Conservation (phyloP, 176 grass and related monocot species). For the Bothriochloa decipiens region DNA sequence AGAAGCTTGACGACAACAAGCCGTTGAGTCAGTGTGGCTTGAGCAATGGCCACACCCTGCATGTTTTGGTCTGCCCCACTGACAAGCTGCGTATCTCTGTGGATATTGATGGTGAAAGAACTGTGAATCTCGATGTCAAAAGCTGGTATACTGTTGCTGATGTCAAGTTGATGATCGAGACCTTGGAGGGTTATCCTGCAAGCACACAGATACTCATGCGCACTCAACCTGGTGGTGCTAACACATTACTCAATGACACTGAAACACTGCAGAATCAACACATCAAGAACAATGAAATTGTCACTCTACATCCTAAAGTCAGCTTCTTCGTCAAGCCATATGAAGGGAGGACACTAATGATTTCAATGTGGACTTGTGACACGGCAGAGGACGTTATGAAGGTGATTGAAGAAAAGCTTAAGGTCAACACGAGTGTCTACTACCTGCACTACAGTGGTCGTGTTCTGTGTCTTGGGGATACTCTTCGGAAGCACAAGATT, state of each 20-base stretch:
- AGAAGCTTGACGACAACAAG: constrained; percentile 43
- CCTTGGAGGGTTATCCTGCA: constrained; percentile 29
- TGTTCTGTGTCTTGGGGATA: constrained; percentile 19
- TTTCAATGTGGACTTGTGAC: constrained; percentile 14
- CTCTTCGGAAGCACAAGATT: constrained; percentile 24
- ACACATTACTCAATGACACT: not conserved
- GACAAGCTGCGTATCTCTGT: constrained; percentile 36
- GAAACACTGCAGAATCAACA: constrained; percentile 28
- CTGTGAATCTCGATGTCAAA: constrained; percentile 36
- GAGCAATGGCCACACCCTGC: constrained; percentile 34
- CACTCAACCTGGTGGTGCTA: constrained; percentile 8
- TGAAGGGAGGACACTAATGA: constrained; percentile 39
- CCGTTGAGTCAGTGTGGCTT: constrained; percentile 34
- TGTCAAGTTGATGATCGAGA: constrained; percentile 53
- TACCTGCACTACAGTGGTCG: constrained; percentile 41
- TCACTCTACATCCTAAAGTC: constrained; percentile 1
- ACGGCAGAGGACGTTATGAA: constrained; percentile 10
- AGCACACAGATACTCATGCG: constrained; percentile 5
- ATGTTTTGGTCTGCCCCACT: constrained; percentile 44
- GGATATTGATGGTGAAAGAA: constrained; percentile 35
- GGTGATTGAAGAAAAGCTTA: constrained; percentile 8
- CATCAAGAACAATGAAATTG: constrained; percentile 20
- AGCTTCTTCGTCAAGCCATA: constrained; percentile 42
- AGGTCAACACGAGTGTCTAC: not conserved
- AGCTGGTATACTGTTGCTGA: constrained; percentile 57